These are phyloP conservation scores for Aquilaria malaccensis DNA, from an alignment of 345 rosid species.

Conservation along the genomic window DNA sequence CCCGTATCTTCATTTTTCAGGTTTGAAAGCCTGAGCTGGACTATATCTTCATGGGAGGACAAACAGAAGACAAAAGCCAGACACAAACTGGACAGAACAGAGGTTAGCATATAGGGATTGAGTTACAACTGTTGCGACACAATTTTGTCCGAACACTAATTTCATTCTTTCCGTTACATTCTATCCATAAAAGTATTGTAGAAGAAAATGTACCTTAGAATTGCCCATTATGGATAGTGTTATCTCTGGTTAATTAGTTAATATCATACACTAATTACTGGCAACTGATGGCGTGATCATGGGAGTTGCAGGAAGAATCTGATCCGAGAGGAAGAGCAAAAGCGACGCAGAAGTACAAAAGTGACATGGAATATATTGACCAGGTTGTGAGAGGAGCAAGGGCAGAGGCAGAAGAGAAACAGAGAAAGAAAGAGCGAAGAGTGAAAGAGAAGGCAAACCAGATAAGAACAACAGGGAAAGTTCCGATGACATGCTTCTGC, in stretches of 20 bases:
- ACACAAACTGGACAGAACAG: conserved; percentile 34
- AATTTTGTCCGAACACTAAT: neutral
- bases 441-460: conserved; percentile 59
- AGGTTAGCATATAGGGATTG: conserved; percentile 34
- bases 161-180: neutral
- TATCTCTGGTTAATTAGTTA: no score
- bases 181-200: no score
- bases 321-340: conserved; percentile 30
- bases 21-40: conserved; percentile 34
- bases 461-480: conserved; percentile 44
- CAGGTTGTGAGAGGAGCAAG: conserved; percentile 45
- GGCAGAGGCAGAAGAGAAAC: conserved; percentile 45
- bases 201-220: no score
- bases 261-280: conserved; percentile 1
- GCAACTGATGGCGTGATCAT: conserved; percentile 6
- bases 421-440: conserved; percentile 41
- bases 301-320: conserved; percentile 34
- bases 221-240: no score
- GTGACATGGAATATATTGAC: conserved; percentile 33
- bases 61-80: conserved; percentile 49
- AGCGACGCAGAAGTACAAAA: conserved; percentile 30
- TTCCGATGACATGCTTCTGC: conserved; percentile 51
- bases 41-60: conserved; percentile 53
- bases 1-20: conserved; percentile 24
- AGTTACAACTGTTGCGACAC: no score